Evolutionary conservation across 345 rosid genomes (phyloP).

Genomic region (Lumnitzera racemosa): DNA sequence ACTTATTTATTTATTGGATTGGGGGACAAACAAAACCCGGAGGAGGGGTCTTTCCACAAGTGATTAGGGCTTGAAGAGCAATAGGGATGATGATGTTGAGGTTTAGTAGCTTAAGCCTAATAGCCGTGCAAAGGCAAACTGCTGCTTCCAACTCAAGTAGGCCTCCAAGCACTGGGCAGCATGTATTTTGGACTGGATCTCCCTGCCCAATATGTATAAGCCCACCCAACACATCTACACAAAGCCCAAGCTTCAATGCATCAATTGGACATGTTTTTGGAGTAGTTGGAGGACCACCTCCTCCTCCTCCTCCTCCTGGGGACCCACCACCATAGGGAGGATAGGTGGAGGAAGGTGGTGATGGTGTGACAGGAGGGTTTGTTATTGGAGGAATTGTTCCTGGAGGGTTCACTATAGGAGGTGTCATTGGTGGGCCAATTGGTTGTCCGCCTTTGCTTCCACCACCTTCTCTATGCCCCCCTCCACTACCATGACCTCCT

Average conservation of each 20-base stretch:
- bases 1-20: too few relatives aligned
- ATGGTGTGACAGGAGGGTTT: constrained; percentile 6
- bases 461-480: not conserved
- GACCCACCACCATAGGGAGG: constrained; percentile 13
- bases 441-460: not conserved
- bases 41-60: constrained; percentile 40
- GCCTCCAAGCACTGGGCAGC: constrained; percentile 35
- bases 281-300: constrained; percentile 8
- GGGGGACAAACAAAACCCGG: constrained; percentile 36
- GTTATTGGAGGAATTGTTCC: constrained; percentile 5
- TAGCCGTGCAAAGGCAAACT: constrained; percentile 30
- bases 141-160: constrained; percentile 46
- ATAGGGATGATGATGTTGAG: constrained; percentile 37
- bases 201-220: constrained; percentile 33
- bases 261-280: constrained; percentile 33
- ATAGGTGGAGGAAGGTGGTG: constrained; percentile 10
- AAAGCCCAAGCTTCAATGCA: constrained; percentile 38
- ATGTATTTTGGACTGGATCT: constrained; percentile 29
- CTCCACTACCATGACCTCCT: not conserved
- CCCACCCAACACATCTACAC: constrained; percentile 35
- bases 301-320: constrained; percentile 1
- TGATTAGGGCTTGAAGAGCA: constrained; percentile 30
- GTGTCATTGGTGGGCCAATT: too few relatives aligned
- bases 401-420: not conserved
- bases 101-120: constrained; percentile 37